phyloP scores from a whole-genome alignment of 768 basidiomycete genomes.

The Austroboletus eburneus region DNA sequence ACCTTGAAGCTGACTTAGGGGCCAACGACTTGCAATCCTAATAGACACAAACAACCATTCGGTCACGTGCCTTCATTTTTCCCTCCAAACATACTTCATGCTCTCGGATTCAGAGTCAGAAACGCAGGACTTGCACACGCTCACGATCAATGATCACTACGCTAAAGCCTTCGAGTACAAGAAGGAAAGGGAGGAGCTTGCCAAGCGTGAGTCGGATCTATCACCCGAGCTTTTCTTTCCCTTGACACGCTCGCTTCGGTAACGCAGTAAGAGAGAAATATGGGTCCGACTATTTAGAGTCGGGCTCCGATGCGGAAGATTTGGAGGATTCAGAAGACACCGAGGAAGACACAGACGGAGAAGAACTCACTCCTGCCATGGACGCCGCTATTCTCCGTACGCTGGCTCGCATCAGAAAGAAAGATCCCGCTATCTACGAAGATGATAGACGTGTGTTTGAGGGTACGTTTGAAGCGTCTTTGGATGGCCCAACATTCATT shows the following conservation, averaged over 20 bases:
- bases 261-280: slow-evolving; percentile 80
- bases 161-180: slow-evolving; percentile 80
- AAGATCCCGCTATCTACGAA: slow-evolving; percentile 84
- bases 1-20: too few relatives aligned
- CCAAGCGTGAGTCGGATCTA: slow-evolving; percentile 51
- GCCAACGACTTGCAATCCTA: slow-evolving; percentile 12
- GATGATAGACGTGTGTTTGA: slow-evolving; percentile 67
- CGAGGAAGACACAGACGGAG: slow-evolving; percentile 93
- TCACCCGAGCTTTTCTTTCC: not conserved
- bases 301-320: slow-evolving; percentile 25
- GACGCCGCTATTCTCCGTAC: slow-evolving; percentile 94
- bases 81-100: slow-evolving; percentile 28
- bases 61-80: not conserved
- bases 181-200: slow-evolving; percentile 83
- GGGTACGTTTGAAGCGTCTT: slow-evolving; percentile 40
- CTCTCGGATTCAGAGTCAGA: slow-evolving; percentile 50
- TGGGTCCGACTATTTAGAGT: slow-evolving; percentile 59
- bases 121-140: slow-evolving; percentile 37
- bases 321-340: slow-evolving; percentile 64
- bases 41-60: slow-evolving; percentile 18
- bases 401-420: slow-evolving; percentile 75
- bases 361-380: slow-evolving; percentile 88
- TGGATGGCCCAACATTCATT: not conserved
- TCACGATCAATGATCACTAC: slow-evolving; percentile 71
- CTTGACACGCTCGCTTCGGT: not conserved